Conservation (phyloP, 2,329 filamentous ascomycete genomes). For the Penicillium psychrosexuale region DNA sequence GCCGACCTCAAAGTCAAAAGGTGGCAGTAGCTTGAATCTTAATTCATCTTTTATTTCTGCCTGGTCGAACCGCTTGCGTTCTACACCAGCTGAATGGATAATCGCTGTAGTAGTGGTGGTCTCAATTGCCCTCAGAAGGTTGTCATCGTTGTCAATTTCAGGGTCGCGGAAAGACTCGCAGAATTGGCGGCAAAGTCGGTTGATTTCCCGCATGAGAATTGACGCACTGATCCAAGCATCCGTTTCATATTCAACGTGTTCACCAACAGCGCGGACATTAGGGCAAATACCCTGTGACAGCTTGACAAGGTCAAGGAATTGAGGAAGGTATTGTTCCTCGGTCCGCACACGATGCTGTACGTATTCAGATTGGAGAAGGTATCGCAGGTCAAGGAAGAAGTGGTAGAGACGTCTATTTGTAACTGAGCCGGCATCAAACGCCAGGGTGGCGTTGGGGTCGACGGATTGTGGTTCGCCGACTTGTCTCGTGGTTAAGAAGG, state of each 20-base stretch:
- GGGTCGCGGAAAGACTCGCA: conserved; percentile 78
- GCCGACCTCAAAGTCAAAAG: conserved; percentile 73
- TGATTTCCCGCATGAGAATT: conserved; percentile 90
- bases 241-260: conserved; percentile 97
- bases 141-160: conserved; percentile 60
- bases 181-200: conserved; percentile 83
- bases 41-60: conserved; percentile 85
- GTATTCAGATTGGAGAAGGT: conserved; percentile 81
- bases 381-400: conserved; percentile 93
- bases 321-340: conserved; percentile 83
- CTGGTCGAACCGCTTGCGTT: conserved; percentile 78
- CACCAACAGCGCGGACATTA: conserved; percentile 84
- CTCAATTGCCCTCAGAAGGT: conserved; percentile 66
- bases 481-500: conserved; percentile 92
- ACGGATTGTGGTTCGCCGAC: conserved; percentile 92
- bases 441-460: conserved; percentile 77
- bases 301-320: conserved; percentile 94
- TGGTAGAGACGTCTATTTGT: conserved; percentile 96
- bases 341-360: conserved; percentile 80
- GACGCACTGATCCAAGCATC: conserved; percentile 98
- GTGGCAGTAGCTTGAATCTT: conserved; percentile 71
- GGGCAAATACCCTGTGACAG: conserved; percentile 96
- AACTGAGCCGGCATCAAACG: conserved; percentile 90
- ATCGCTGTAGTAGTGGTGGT: conserved; percentile 78
- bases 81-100: conserved; percentile 82